A percentile compares a stretch with the other conserved stretches of the same genome.
phyloP scores from a whole-genome alignment of 345 rosid genomes.

The Crucihimalaya himalaica region DNA sequence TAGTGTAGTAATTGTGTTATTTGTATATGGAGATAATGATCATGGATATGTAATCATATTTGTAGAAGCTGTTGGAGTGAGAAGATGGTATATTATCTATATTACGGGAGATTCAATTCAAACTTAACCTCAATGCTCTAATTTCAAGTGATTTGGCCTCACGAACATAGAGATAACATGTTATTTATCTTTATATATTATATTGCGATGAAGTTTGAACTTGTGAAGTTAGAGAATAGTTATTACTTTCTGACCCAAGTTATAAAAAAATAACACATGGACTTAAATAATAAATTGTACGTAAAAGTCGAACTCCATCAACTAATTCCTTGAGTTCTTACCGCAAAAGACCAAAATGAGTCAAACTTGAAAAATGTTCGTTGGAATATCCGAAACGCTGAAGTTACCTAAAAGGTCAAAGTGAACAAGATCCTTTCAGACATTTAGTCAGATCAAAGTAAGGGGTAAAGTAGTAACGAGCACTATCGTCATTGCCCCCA shows the following conservation, averaged over 20 bases:
- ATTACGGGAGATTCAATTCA: neutral
- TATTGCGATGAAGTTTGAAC: no score
- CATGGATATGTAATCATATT: neutral
- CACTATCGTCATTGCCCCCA: neutral
- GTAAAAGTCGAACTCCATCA: slow-evolving; percentile 17
- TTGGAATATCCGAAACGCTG: slow-evolving; percentile 5
- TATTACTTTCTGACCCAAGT: slow-evolving; percentile 16
- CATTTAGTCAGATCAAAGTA: neutral
- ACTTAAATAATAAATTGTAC: neutral
- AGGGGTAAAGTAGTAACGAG: slow-evolving; percentile 6
- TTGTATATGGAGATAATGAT: neutral
- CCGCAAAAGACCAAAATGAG: slow-evolving; percentile 2
- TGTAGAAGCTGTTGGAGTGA: neutral
- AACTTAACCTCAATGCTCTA: neutral
- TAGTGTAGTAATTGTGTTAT: no score
- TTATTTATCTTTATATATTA: neutral
- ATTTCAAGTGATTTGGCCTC: neutral
- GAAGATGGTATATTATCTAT: neutral
- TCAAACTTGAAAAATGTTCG: slow-evolving; percentile 30
- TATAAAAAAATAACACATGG: neutral
- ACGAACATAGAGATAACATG: neutral
- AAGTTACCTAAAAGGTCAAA: slow-evolving; percentile 35
- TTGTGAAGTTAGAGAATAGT: neutral
- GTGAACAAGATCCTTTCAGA: slow-evolving; percentile 1
- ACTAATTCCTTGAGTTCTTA: slow-evolving; percentile 13